Evolutionary conservation across 208 protist genomes (phyloP).

Genomic region (Vickermania spadyakhi): DNA sequence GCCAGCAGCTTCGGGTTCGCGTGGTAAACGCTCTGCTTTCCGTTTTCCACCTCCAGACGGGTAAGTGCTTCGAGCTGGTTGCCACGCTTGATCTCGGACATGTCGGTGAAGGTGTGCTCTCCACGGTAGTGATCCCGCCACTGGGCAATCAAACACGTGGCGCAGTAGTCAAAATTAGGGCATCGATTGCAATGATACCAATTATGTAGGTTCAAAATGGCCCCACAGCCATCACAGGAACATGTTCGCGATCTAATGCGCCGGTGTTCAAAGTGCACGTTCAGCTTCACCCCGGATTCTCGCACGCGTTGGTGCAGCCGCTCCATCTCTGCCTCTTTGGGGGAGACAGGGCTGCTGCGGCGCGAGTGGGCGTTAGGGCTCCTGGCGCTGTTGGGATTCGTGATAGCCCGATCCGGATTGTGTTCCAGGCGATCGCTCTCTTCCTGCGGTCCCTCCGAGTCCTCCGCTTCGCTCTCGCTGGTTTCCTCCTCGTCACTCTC

Average conservation of each 20-base stretch:
- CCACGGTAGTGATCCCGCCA: slow-evolving; percentile 24
- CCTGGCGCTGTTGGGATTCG: no score
- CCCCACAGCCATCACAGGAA: slow-evolving; percentile 55
- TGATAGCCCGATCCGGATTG: slow-evolving; percentile 2
- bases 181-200: slow-evolving; percentile 86
- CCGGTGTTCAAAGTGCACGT: slow-evolving; percentile 19
- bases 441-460: slow-evolving; percentile 13
- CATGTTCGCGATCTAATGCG: slow-evolving; percentile 20
- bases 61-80: slow-evolving; percentile 1
- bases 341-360: no score
- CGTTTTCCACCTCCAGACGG: slow-evolving; percentile 13
- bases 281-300: slow-evolving; percentile 18
- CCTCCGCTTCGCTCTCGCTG: neutral
- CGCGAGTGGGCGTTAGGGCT: no score
- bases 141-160: slow-evolving; percentile 38
- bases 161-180: slow-evolving; percentile 63
- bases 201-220: slow-evolving; percentile 20
- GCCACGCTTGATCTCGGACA: slow-evolving; percentile 23
- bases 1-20: slow-evolving; percentile 35
- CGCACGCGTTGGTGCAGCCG: slow-evolving; percentile 20
- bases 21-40: slow-evolving; percentile 28
- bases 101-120: slow-evolving; percentile 68
- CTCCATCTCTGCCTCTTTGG: neutral
- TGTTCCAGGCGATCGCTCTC: slow-evolving; percentile 28
- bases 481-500: slow-evolving; percentile 10